Evolutionary conservation across 2,329 filamentous ascomycete genomes (phyloP), one percentile per base, ranked within the genome.

Genomic region (Fusarium sambucinum): DNA sequence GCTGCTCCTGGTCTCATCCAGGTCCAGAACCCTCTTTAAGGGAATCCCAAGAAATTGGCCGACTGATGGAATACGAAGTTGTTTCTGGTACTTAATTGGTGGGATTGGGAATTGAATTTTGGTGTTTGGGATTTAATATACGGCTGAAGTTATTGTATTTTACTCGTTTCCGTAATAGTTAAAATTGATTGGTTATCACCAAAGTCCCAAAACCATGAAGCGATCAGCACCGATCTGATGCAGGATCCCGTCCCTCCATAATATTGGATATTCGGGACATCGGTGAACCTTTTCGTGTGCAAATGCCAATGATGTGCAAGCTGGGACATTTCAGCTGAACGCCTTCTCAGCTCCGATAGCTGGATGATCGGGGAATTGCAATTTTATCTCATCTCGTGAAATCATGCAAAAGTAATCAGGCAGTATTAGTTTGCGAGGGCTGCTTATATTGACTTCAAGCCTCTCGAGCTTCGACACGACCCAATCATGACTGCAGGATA

Each of bases 1-100:
- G 77, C 77, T 19, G 77, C 70, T 5, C 77, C 77, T 8, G 76
- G 69, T n/a, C 35, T 78, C 33, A 78, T 79, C 25, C 77, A 79
- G 66, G 77, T 76, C 25, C 51, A 56, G 45, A 67, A 71, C 27
- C 41, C 67, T 27, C 17, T 68, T 32, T n/a, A 16, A 55, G 55
- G 19, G 10, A 50, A 29, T 44, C 37, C 23, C 17, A 55, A 38
- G 54, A 55, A 55, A 40, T 8, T 51, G 23, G 12, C 10, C 12
- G 23, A 12, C 23, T 27, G 2, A 25, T 17, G 38, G 14, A 25
- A 25, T 17, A 41, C 10, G 37, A 25, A 46, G 42, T 45, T 45
- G 45, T 12, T 48, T 61, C 50, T 52, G 7, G 32, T 60, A 50
- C 10, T 8, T 48, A 40, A 45, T 57, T 38, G 38, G 14, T 23